Conservation (phyloP, 108 stramenopile species). For the Nitzschia inconspicua region DNA sequence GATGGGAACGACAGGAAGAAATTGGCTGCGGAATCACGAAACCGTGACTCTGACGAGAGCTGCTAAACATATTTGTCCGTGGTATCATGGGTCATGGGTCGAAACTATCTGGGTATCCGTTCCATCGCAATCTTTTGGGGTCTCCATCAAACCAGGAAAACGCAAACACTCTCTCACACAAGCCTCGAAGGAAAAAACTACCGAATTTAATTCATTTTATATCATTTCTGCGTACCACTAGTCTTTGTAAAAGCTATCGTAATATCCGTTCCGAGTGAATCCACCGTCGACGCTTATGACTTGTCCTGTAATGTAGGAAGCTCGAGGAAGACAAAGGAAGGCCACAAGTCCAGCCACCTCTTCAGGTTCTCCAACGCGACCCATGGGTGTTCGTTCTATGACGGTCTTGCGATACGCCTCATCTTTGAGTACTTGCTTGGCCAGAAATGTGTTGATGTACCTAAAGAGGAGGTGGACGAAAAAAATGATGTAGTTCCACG, state of each 20-base stretch:
- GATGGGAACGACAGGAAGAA: too few relatives aligned
- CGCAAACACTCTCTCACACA: too few relatives aligned
- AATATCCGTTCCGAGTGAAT: constrained; percentile 52
- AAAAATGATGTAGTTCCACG: background rate
- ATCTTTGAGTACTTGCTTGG: constrained; percentile 73
- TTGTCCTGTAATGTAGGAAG: constrained; percentile 92
- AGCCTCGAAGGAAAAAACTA: too few relatives aligned
- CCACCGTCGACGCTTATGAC: constrained; percentile 92
- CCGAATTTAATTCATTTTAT: too few relatives aligned
- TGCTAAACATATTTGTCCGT: too few relatives aligned
- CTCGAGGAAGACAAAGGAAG: constrained; percentile 83
- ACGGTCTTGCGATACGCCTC: constrained; percentile 64
- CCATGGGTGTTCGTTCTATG: constrained; percentile 69
- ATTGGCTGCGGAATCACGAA: too few relatives aligned
- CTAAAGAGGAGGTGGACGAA: background rate
- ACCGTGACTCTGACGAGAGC: too few relatives aligned
- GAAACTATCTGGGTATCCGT: too few relatives aligned
- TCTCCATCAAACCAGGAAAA: too few relatives aligned
- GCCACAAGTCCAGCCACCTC: constrained; percentile 88
- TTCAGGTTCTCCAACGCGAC: constrained; percentile 70
- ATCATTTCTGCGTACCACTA: too few relatives aligned
- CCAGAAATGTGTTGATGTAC: constrained; percentile 75
- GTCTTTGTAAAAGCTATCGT: constrained; percentile 57
- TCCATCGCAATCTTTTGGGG: too few relatives aligned
- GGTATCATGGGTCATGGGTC: too few relatives aligned